Evolutionary conservation across 306 rosid genomes (phyloP), one percentile per base, ranked within the genome.

Genomic region (Myrica gale): DNA sequence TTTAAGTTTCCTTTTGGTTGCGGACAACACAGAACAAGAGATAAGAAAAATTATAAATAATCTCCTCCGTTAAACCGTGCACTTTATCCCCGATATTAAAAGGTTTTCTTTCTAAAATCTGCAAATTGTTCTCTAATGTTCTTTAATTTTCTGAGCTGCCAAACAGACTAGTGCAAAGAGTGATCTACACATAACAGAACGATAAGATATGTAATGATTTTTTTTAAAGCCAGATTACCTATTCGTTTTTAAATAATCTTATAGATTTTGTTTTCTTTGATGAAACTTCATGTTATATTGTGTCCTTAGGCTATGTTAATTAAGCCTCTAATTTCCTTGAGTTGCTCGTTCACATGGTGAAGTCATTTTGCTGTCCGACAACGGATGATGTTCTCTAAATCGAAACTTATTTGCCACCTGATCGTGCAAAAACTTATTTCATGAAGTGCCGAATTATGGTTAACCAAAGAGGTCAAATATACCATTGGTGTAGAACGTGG

Each of bases 111-210:
- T 7, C 1, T 54, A 37, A 37, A 23, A 60, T 5, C 17, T 23
- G 43, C 11, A 23, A 4, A 13, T 3, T 65, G 9, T 17, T 65
- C 70, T 41, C 52, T 32, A 72, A 69, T 52, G 45, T 56, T 16
- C 62, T 60, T 69, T 11, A 73, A 52, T 73, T 77, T 76, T 72
- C 46, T 72, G 21, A 10, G 65, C 9, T 57, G 54, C 23, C 51
- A 58, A 69, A 60, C 44, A 17, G 68, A 48, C 48, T 47, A 17
- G 0, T 45, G 20, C 45, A 63, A 16, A 6, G 16, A 6, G n/a
- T 37, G 1, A 5, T 37, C 6, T 26, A 26, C 3, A 13, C 15
- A 17, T 2, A 62, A 15, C n/a, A 3, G 20, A 63, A 7, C 39
- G 5, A 6, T 9, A 7, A n/a, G 46, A 39, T 37, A 63, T 39